Evolutionary conservation across 176 grass and related monocot species (phyloP).

Genomic region (Puya raimondii): DNA sequence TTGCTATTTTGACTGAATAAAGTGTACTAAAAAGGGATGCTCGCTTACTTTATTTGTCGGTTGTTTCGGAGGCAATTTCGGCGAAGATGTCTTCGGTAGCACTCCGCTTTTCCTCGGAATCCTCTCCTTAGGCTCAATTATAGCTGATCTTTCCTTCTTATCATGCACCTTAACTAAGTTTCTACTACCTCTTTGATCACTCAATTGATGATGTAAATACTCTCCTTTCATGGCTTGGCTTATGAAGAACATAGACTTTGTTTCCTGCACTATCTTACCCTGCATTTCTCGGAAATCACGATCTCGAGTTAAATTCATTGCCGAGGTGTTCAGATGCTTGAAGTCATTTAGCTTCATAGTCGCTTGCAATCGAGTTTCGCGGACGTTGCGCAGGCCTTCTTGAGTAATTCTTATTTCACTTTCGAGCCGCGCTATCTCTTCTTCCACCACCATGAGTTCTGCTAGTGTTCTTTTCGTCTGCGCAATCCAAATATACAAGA

Average conservation of each 20-base stretch:
- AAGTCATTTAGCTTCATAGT: background rate
- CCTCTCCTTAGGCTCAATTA: conserved; percentile 17
- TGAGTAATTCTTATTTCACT: conserved; percentile 42
- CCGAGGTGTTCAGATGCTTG: background rate
- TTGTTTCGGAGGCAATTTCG: conserved; percentile 19
- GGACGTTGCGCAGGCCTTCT: conserved; percentile 27
- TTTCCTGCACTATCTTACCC: conserved; percentile 28
- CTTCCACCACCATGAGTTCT: conserved; percentile 82
- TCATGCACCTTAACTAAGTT: conserved; percentile 14
- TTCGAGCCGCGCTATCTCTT: conserved; percentile 79
- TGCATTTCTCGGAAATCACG: conserved; percentile 2
- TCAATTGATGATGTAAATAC: conserved; percentile 36
- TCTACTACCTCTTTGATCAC: conserved; percentile 17
- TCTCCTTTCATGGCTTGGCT: conserved; percentile 80
- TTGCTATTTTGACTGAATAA: background rate
- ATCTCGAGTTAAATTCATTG: background rate
- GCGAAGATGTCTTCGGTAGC: conserved; percentile 9
- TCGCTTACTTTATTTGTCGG: conserved; percentile 24
- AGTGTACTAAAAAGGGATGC: background rate
- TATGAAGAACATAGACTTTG: conserved; percentile 92
- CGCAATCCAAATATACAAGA: background rate
- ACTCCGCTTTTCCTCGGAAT: conserved; percentile 22
- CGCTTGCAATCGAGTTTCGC: conserved; percentile 1
- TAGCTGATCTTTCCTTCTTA: conserved; percentile 11
- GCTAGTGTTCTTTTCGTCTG: conserved; percentile 77